These are phyloP conservation scores for Entomortierella beljakovae DNA, from an alignment of 192 early-diverging fungal genomes.

Conservation along the genomic window DNA sequence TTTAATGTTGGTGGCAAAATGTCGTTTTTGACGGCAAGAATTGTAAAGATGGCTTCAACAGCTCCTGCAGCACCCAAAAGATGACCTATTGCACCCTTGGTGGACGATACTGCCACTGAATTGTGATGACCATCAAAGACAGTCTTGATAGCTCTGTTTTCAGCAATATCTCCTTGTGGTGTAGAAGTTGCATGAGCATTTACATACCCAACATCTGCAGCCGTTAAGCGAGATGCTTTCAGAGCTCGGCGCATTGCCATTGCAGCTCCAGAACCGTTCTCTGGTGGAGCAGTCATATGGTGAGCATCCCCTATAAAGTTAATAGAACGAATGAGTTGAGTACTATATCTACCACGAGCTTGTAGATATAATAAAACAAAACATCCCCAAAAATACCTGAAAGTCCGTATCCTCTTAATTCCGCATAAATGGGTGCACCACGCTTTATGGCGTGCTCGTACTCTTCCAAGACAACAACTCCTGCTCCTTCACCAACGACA, in stretches of 20 bases:
- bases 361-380: background rate
- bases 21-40: constrained; percentile 81
- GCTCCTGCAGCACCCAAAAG: constrained; percentile 96
- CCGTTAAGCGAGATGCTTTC: constrained; percentile 64
- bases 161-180: constrained; percentile 81
- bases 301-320: constrained; percentile 75
- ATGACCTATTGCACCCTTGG: constrained; percentile 93
- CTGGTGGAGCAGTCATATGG: constrained; percentile 94
- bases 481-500: constrained; percentile 95
- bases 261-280: constrained; percentile 87
- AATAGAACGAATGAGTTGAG: background rate
- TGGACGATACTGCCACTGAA: constrained; percentile 82
- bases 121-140: constrained; percentile 72
- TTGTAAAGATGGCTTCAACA: constrained; percentile 91
- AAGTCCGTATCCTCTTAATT: constrained; percentile 89
- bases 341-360: background rate
- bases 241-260: constrained; percentile 89
- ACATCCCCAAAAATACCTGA: constrained; percentile 60
- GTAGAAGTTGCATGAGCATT: constrained; percentile 98
- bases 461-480: constrained; percentile 90
- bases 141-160: constrained; percentile 85
- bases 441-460: constrained; percentile 86
- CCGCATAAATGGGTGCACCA: constrained; percentile 92
- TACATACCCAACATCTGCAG: constrained; percentile 83
- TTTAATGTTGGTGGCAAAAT: constrained; percentile 90